phyloP scores from a whole-genome alignment of 805 yeast species.

The Wickerhamiella azyma region DNA sequence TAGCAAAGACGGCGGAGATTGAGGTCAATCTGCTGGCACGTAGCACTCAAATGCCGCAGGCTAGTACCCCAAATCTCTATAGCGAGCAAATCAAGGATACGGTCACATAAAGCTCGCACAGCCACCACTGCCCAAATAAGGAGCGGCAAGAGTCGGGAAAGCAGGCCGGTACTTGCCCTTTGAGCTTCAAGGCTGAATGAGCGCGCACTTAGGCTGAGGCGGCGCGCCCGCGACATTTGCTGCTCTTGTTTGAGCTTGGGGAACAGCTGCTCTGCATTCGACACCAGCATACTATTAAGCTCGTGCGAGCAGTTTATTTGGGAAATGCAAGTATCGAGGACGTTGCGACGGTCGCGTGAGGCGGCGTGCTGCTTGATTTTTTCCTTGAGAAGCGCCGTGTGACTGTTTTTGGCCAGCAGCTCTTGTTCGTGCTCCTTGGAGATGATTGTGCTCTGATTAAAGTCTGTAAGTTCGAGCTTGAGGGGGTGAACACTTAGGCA shows the following conservation, averaged over 20 bases:
- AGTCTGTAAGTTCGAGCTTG: conserved; percentile 35
- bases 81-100: conserved; percentile 1
- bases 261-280: conserved; percentile 19
- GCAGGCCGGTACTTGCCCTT: neutral
- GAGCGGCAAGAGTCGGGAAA: neutral
- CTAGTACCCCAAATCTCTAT: conserved; percentile 10
- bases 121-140: neutral
- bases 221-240: conserved; percentile 10
- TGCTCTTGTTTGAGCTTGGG: conserved; percentile 15
- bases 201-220: conserved; percentile 18
- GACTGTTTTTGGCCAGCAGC: conserved; percentile 4
- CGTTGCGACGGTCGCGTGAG: neutral
- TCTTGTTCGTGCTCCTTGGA: conserved; percentile 10
- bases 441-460: conserved; percentile 2
- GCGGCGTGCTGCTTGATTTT: conserved; percentile 3
- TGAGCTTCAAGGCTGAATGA: conserved; percentile 5
- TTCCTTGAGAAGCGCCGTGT: conserved; percentile 8
- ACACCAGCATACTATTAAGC: conserved; percentile 20
- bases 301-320: conserved; percentile 28
- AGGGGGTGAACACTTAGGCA: conserved; percentile 68
- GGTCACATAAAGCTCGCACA: neutral
- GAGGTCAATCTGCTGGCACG: conserved; percentile 67
- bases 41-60: conserved; percentile 24
- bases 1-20: conserved; percentile 62
- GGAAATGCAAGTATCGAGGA: conserved; percentile 19